A percentile compares a stretch with the other conserved stretches of the same genome.
These are phyloP conservation scores for Vaccinium corymbosum DNA, from an alignment of 148 eudicot genomes.

Conservation along the genomic window DNA sequence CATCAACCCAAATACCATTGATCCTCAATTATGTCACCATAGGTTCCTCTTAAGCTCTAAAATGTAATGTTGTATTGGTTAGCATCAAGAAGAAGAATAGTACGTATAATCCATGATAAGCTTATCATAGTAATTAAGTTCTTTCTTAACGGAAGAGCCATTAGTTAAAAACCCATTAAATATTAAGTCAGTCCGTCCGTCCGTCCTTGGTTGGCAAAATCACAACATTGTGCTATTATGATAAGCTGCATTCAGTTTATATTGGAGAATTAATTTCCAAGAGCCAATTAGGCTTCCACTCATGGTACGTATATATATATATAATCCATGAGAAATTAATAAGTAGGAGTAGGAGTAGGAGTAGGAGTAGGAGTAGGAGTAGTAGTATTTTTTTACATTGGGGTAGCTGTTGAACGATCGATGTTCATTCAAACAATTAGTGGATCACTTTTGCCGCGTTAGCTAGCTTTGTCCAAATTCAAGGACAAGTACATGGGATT, in stretches of 20 bases:
- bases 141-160: no score
- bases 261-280: not conserved
- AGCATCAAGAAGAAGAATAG: no score
- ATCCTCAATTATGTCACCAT: not conserved
- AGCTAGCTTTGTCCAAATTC: not conserved
- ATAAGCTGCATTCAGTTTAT: not conserved
- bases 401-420: not conserved
- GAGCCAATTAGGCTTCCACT: not conserved
- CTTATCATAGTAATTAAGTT: no score
- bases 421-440: not conserved
- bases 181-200: no score
- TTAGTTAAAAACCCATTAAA: no score
- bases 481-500: conserved; percentile 90
- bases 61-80: not conserved
- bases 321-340: no score
- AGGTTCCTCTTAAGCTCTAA: no score
- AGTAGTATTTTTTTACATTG: not conserved
- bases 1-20: no score
- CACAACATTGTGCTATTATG: not conserved
- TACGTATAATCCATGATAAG: no score
- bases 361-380: no score
- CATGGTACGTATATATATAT: not conserved
- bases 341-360: no score
- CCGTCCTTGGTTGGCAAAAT: not conserved
- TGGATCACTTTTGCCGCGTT: not conserved